These are phyloP conservation scores for Hypoxylon sp. DNA, from an alignment of 2,329 filamentous ascomycete genomes.

Conservation along the genomic window DNA sequence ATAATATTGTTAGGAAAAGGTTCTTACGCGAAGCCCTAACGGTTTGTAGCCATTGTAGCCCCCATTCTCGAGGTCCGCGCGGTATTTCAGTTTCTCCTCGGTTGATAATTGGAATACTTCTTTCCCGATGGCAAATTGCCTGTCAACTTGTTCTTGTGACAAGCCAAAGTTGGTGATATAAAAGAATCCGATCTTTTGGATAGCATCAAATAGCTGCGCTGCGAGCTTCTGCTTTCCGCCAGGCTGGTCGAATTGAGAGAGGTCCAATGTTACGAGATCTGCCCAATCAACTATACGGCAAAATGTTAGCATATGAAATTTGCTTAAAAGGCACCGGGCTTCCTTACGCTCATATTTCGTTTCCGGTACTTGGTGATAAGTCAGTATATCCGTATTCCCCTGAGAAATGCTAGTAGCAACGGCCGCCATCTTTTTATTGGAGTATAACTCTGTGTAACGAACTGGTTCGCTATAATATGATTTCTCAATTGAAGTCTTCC, in stretches of 20 bases:
- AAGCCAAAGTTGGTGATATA: conserved; percentile 75
- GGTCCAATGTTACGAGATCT: conserved; percentile 70
- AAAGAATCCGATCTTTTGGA: conserved; percentile 69
- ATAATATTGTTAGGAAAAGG: no score
- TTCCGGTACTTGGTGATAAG: conserved; percentile 56
- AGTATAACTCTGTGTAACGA: conserved; percentile 1
- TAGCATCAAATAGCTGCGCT: conserved; percentile 69
- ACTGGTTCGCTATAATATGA: conserved; percentile 22
- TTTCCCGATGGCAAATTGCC: conserved; percentile 73
- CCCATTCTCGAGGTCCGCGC: conserved; percentile 64
- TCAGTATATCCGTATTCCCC: conserved; percentile 44
- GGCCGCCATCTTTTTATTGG: conserved; percentile 42
- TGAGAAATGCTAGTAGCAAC: conserved; percentile 40
- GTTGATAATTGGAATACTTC: conserved; percentile 70
- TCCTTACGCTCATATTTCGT: conserved; percentile 56
- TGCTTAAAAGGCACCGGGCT: background rate
- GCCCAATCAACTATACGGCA: conserved; percentile 62
- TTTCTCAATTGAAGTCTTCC: background rate
- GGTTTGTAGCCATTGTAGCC: conserved; percentile 72
- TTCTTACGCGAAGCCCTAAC: conserved; percentile 57
- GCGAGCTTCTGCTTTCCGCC: conserved; percentile 69
- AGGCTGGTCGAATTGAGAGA: conserved; percentile 67
- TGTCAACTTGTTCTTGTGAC: conserved; percentile 71
- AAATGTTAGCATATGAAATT: conserved; percentile 13
- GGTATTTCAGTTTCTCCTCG: conserved; percentile 72